phyloP scores from a whole-genome alignment of 768 basidiomycete species.

The Coprinellus micaceus region DNA sequence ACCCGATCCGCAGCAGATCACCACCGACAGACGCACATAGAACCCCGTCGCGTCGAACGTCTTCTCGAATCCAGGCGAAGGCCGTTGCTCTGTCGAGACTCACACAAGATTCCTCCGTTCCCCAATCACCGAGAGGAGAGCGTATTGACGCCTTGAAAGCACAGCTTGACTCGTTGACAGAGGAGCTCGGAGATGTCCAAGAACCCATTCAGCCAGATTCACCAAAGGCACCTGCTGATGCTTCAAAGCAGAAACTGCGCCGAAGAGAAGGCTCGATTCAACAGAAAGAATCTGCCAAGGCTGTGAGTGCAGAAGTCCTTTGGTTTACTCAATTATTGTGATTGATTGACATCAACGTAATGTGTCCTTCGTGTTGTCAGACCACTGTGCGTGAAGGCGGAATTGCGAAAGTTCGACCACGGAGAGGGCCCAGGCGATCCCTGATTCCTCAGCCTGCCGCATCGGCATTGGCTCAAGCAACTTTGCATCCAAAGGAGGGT shows the following conservation, averaged over 20 bases:
- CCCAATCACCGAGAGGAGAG: conserved; percentile 22
- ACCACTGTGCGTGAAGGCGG: conserved; percentile 1
- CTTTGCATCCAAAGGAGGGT: conserved; percentile 12
- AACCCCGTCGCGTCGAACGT: neutral
- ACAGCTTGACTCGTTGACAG: conserved; percentile 24
- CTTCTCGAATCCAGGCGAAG: conserved; percentile 13
- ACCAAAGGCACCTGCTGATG: conserved; percentile 13
- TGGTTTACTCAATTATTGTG: neutral
- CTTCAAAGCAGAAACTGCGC: conserved; percentile 4
- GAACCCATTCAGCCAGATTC: conserved; percentile 7
- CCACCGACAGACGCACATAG: neutral
- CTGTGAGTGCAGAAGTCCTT: neutral
- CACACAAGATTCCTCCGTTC: conserved; percentile 13
- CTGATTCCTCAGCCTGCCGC: neutral
- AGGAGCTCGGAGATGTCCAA: conserved; percentile 15
- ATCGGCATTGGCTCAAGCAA: conserved; percentile 7
- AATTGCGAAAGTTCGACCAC: conserved; percentile 8
- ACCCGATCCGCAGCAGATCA: conserved; percentile 1
- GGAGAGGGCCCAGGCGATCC: conserved; percentile 3
- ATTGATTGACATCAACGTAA: conserved; percentile 19
- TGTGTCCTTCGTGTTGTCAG: conserved; percentile 6
- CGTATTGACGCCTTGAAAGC: conserved; percentile 20
- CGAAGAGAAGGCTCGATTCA: conserved; percentile 2
- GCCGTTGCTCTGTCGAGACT: conserved; percentile 15
- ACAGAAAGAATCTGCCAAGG: conserved; percentile 7